phyloP scores from a whole-genome alignment of 352 stramenopile genomes.

The Elongisporangium anandrum region DNA sequence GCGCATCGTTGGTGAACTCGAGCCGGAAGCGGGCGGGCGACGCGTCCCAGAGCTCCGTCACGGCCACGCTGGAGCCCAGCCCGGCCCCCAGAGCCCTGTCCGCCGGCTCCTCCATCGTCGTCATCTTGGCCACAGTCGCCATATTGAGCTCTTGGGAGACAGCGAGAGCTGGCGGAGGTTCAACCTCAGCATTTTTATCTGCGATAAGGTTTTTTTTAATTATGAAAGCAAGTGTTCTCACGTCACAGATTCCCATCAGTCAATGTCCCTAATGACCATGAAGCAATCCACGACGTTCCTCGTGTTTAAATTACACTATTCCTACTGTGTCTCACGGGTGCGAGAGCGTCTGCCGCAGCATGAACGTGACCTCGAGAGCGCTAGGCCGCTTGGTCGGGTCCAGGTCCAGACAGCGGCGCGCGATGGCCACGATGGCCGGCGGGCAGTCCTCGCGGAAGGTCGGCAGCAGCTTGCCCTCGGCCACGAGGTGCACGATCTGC shows the following conservation, averaged over 20 bases:
- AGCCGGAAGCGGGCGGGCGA: slow-evolving; percentile 55
- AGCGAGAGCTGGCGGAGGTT: not conserved
- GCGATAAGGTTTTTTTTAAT: not conserved
- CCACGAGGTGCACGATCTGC: slow-evolving; percentile 81
- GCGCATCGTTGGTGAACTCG: slow-evolving; percentile 61
- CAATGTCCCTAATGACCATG: too few relatives aligned
- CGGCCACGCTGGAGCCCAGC: slow-evolving; percentile 23
- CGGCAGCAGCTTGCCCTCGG: slow-evolving; percentile 67
- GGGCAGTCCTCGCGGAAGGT: slow-evolving; percentile 70
- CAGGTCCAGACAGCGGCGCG: slow-evolving; percentile 54
- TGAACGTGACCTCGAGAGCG: slow-evolving; percentile 64
- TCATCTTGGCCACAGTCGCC: slow-evolving; percentile 1
- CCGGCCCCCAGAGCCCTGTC: not conserved
- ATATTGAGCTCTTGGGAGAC: not conserved
- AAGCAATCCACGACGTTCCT: not conserved
- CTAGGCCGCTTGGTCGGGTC: slow-evolving; percentile 57
- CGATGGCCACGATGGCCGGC: slow-evolving; percentile 41
- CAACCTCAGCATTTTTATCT: not conserved
- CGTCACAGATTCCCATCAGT: not conserved
- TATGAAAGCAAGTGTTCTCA: not conserved
- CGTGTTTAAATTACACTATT: not conserved
- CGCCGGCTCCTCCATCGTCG: not conserved
- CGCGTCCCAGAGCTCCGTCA: slow-evolving; percentile 41
- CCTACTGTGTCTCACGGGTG: not conserved
- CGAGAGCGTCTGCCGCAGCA: slow-evolving; percentile 22